phyloP scores from a whole-genome alignment of 306 rosid genomes.

The Corylus americana region DNA sequence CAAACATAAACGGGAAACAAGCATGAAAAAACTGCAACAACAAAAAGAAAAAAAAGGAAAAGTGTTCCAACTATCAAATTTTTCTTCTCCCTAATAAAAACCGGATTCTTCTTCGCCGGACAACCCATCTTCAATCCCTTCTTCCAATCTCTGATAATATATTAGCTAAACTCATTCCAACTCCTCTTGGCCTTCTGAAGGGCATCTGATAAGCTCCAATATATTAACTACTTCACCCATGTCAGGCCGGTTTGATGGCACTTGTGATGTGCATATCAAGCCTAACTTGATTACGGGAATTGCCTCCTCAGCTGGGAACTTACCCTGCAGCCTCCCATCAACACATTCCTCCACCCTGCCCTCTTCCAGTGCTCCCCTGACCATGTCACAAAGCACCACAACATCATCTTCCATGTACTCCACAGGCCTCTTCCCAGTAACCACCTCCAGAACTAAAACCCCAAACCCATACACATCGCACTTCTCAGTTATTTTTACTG shows the following conservation, averaged over 20 bases:
- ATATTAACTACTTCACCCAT: conserved; percentile 98
- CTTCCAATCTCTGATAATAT: conserved; percentile 28
- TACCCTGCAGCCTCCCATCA: conserved; percentile 80
- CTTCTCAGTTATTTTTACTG: conserved; percentile 94
- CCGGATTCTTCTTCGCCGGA: conserved; percentile 99
- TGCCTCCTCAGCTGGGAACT: conserved; percentile 88
- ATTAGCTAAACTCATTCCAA: conserved; percentile 47
- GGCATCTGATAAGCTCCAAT: conserved; percentile 90
- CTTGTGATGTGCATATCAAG: conserved; percentile 93
- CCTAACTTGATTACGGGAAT: conserved; percentile 91
- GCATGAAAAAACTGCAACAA: conserved; percentile 28
- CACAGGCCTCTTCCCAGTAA: conserved; percentile 92
- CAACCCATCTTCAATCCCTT: conserved; percentile 46
- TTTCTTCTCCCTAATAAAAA: conserved; percentile 32
- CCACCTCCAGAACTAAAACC: conserved; percentile 78
- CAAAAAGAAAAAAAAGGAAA: conserved; percentile 25
- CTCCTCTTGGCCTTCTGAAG: conserved; percentile 96
- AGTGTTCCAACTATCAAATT: conserved; percentile 24
- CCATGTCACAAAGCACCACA: conserved; percentile 98
- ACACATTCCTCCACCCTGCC: conserved; percentile 91
- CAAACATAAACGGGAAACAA: conserved; percentile 41
- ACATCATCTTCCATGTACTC: conserved; percentile 99
- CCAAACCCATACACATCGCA: conserved; percentile 96
- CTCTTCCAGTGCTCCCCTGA: conserved; percentile 88
- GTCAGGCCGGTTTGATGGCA: conserved; percentile 96